Conservation (phyloP, 2,329 filamentous ascomycete species). For the Epichloe hybrida region DNA sequence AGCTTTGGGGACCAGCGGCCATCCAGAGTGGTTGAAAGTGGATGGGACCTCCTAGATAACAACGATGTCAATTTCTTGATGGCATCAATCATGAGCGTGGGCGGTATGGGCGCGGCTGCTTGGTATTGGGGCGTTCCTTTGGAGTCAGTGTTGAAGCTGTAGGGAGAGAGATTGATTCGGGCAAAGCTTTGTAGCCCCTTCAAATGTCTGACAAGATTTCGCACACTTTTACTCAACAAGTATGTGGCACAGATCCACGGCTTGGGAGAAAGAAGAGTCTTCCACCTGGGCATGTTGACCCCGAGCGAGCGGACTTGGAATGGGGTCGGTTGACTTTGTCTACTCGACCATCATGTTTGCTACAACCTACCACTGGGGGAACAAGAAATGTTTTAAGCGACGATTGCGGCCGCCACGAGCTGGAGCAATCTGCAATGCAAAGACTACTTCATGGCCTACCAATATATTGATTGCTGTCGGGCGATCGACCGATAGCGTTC, state of each 20-base stretch:
- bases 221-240: conserved; percentile 13
- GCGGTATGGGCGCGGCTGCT: conserved; percentile 54
- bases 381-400: too few relatives aligned
- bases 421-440: too few relatives aligned
- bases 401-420: too few relatives aligned
- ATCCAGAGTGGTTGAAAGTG: conserved; percentile 52
- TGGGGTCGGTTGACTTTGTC: background rate
- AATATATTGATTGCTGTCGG: too few relatives aligned
- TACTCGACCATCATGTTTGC: background rate
- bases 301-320: background rate
- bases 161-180: background rate
- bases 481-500: too few relatives aligned
- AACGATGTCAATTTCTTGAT: conserved; percentile 92
- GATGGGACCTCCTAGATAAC: conserved; percentile 69
- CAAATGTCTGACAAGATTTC: too few relatives aligned
- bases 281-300: conserved; percentile 11
- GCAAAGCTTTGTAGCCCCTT: too few relatives aligned
- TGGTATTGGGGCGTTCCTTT: conserved; percentile 48
- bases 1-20: conserved; percentile 44
- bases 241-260: conserved; percentile 20
- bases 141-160: conserved; percentile 13
- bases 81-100: conserved; percentile 68
- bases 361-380: background rate
- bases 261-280: conserved; percentile 10
- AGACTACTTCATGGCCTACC: too few relatives aligned